Percentiles rank a stretch among this genome's conserved stretches.
Evolutionary conservation across 305 asterid genomes (phyloP).

Genomic region (Solanum hybrid): DNA sequence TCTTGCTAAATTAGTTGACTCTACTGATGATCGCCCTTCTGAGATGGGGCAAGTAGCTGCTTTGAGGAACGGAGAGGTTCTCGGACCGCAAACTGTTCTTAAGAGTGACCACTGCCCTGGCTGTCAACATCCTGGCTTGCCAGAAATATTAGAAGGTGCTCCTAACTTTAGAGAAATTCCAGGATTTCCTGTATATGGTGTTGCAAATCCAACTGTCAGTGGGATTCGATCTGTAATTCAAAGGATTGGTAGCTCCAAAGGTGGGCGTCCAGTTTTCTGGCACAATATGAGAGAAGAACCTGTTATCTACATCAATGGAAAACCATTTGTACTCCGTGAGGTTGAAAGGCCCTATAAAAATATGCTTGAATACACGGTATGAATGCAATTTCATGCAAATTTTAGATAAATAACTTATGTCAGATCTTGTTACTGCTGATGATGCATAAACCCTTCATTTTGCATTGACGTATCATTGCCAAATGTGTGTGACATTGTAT

Average conservation of each 20-base stretch:
- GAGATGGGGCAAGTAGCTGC: conserved; percentile 97
- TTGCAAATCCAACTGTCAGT: conserved; percentile 88
- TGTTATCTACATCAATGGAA: conserved; percentile 91
- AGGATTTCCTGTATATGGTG: conserved; percentile 94
- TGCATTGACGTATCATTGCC: background rate
- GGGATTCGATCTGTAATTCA: conserved; percentile 89
- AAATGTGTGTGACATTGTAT: background rate
- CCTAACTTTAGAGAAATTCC: conserved; percentile 96
- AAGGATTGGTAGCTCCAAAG: conserved; percentile 78
- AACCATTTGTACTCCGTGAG: conserved; percentile 97
- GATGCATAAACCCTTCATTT: background rate
- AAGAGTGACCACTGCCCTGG: conserved; percentile 98
- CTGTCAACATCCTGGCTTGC: conserved; percentile 81
- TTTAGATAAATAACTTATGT: background rate
- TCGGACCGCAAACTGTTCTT: conserved; percentile 96
- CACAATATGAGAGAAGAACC: conserved; percentile 99
- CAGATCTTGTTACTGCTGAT: background rate
- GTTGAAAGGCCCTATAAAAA: conserved; percentile 97
- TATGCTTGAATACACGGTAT: conserved; percentile 98
- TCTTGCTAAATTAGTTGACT: conserved; percentile 29
- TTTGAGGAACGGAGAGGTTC: conserved; percentile 87
- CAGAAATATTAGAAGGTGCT: conserved; percentile 93
- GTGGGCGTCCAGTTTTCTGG: conserved; percentile 87
- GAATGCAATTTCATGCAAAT: conserved; percentile 4
- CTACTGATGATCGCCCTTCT: conserved; percentile 56